A percentile compares a stretch with the other conserved stretches of the same genome.
Evolutionary conservation across 1,139 yeast genomes (phyloP).

Genomic region (Hanseniaspora uvarum): DNA sequence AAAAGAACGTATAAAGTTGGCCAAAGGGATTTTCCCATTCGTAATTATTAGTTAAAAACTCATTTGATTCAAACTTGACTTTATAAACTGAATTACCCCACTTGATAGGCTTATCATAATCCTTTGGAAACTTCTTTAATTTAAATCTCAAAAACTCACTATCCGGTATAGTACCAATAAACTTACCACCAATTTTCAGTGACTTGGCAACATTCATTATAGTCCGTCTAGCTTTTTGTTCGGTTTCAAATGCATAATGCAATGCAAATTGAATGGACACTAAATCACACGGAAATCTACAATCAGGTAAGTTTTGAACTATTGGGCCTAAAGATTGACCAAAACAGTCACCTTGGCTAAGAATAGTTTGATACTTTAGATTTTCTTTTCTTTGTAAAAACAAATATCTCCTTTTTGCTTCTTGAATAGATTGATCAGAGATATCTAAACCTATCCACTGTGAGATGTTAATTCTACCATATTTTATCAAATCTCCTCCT

Average conservation of each 20-base stretch:
- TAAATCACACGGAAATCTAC: slow-evolving; percentile 72
- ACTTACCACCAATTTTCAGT: slow-evolving; percentile 68
- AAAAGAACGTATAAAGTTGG: slow-evolving; percentile 65
- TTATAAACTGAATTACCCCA: slow-evolving; percentile 83
- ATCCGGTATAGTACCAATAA: slow-evolving; percentile 90
- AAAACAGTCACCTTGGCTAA: slow-evolving; percentile 89
- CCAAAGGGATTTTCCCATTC: slow-evolving; percentile 70
- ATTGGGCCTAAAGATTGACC: slow-evolving; percentile 57
- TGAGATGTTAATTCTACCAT: slow-evolving; percentile 61
- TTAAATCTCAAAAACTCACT: slow-evolving; percentile 70
- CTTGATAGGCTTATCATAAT: slow-evolving; percentile 39
- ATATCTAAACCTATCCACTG: slow-evolving; percentile 87
- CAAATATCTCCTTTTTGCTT: slow-evolving; percentile 67
- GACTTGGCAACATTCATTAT: slow-evolving; percentile 68
- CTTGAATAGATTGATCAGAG: slow-evolving; percentile 76
- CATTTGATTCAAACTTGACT: slow-evolving; percentile 65
- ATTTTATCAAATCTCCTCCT: slow-evolving; percentile 91
- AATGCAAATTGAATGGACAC: slow-evolving; percentile 86
- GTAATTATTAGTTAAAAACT: slow-evolving; percentile 53
- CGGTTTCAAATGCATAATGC: slow-evolving; percentile 89
- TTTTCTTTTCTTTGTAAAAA: slow-evolving; percentile 38
- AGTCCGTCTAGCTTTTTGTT: slow-evolving; percentile 62
- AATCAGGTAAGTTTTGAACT: slow-evolving; percentile 56
- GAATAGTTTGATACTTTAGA: slow-evolving; percentile 58
- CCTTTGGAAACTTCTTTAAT: slow-evolving; percentile 40